A percentile compares a stretch with the other conserved stretches of the same genome.
Conservation (phyloP, 768 basidiomycete genomes). For the Infundibulicybe gibba region DNA sequence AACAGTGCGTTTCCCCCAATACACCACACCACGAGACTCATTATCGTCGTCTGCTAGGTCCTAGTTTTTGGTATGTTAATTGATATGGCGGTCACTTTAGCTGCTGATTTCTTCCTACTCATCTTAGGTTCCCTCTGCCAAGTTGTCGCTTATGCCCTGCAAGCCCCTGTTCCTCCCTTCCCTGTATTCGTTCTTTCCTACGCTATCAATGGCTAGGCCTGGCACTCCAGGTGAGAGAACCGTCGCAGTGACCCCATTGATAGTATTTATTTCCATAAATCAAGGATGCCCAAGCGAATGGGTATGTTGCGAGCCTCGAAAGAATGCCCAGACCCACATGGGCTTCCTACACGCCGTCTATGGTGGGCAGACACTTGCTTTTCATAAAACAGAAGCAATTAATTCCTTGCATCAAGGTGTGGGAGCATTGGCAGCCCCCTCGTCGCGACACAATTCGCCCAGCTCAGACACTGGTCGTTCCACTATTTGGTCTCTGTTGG, state of each 20-base stretch:
- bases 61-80: slow-evolving; percentile 13
- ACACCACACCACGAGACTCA: neutral
- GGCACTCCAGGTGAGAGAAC: slow-evolving; percentile 36
- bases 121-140: slow-evolving; percentile 46
- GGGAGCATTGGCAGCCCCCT: slow-evolving; percentile 72
- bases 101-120: neutral
- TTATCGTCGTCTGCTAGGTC: slow-evolving; percentile 7
- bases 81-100: neutral
- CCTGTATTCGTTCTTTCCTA: slow-evolving; percentile 54
- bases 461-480: slow-evolving; percentile 65
- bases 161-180: slow-evolving; percentile 58
- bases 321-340: slow-evolving; percentile 62
- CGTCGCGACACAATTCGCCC: slow-evolving; percentile 78
- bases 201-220: slow-evolving; percentile 40
- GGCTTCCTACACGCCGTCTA: slow-evolving; percentile 65
- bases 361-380: slow-evolving; percentile 26
- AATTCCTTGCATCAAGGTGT: slow-evolving; percentile 35
- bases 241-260: neutral
- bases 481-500: slow-evolving; percentile 73
- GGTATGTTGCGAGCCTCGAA: slow-evolving; percentile 58
- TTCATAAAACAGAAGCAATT: neutral
- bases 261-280: neutral
- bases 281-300: slow-evolving; percentile 72
- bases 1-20: slow-evolving; percentile 23
- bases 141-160: slow-evolving; percentile 49